These are phyloP conservation scores for Decorospora gaudefroyi DNA, from an alignment of 2,329 filamentous ascomycete species.

Conservation along the genomic window DNA sequence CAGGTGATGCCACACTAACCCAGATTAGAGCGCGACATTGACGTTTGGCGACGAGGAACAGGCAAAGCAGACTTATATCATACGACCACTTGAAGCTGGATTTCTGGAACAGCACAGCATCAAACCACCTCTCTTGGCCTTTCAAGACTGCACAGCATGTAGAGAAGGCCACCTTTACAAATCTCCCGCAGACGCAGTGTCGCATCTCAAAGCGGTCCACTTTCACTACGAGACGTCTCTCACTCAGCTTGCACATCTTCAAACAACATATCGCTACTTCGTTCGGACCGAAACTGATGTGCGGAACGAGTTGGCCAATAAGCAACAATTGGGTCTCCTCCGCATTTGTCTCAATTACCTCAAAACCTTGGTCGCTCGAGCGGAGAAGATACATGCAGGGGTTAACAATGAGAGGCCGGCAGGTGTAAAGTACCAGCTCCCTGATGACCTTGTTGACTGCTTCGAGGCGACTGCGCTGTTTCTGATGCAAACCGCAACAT, in stretches of 20 bases:
- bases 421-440: slow-evolving; percentile 1
- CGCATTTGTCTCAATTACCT: slow-evolving; percentile 5
- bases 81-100: background rate
- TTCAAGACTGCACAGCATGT: background rate
- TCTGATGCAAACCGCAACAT: slow-evolving; percentile 5
- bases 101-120: background rate
- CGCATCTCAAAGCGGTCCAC: slow-evolving; percentile 1
- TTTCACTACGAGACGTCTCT: background rate
- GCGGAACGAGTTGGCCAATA: slow-evolving; percentile 3
- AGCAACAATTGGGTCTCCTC: slow-evolving; percentile 1
- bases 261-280: background rate
- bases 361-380: slow-evolving; percentile 1
- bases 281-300: slow-evolving; percentile 3
- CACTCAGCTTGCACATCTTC: background rate
- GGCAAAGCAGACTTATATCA: background rate
- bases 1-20: too few species aligned
- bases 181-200: background rate
- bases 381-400: slow-evolving; percentile 4
- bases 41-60: background rate
- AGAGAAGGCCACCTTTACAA: background rate
- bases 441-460: slow-evolving; percentile 10
- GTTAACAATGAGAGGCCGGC: background rate
- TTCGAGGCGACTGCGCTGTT: slow-evolving; percentile 15
- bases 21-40: background rate
- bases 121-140: background rate